A percentile compares a stretch with the other conserved stretches of the same genome.
phyloP scores from a whole-genome alignment of 2,329 filamentous ascomycete genomes.

The Waltergamsia citrina region DNA sequence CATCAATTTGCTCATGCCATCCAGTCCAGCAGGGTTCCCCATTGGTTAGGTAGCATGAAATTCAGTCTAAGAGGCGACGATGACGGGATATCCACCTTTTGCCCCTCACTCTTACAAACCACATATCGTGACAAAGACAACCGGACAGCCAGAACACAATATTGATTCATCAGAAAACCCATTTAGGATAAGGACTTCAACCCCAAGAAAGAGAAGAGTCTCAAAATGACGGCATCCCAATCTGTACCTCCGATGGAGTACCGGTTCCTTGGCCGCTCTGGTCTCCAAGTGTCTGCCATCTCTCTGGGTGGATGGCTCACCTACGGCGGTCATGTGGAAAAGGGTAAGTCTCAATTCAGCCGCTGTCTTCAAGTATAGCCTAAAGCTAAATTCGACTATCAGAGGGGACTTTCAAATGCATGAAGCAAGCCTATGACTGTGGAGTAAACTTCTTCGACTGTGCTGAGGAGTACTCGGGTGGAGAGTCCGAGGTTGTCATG shows the following conservation, averaged over 20 bases:
- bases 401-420: conserved; percentile 43
- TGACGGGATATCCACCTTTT: no score
- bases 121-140: no score
- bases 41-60: no score
- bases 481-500: conserved; percentile 55
- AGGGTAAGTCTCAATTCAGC: conserved; percentile 33
- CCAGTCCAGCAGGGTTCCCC: no score
- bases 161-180: neutral
- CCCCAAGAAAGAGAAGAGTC: conserved; percentile 1
- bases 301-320: conserved; percentile 66
- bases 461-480: conserved; percentile 47
- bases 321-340: conserved; percentile 63
- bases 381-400: neutral
- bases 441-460: conserved; percentile 57
- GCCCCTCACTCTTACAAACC: neutral
- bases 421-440: conserved; percentile 50
- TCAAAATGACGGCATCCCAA: conserved; percentile 28
- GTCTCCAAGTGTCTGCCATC: conserved; percentile 65
- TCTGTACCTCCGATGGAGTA: conserved; percentile 53
- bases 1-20: no score
- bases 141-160: no score
- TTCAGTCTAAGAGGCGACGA: no score
- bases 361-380: neutral
- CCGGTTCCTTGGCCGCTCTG: conserved; percentile 60
- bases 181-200: neutral